phyloP scores from a whole-genome alignment of 345 rosid species.

The Syzygium aromaticum region DNA sequence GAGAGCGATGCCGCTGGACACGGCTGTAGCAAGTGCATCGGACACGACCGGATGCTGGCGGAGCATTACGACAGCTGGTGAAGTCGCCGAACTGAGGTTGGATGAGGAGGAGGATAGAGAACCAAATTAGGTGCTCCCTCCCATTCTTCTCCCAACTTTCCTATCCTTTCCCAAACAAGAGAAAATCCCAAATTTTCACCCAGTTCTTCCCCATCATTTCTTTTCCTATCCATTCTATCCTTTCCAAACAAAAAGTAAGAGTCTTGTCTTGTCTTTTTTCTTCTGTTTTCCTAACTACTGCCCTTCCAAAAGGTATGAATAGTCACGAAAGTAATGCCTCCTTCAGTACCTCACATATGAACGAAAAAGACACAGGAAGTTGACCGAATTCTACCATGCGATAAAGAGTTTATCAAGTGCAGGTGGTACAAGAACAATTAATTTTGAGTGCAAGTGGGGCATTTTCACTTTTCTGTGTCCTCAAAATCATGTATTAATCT shows the following conservation, averaged over 20 bases:
- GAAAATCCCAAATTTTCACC: not conserved
- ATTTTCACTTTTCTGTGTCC: no score
- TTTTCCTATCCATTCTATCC: not conserved
- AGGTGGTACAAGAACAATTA: no score
- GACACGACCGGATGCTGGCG: slow-evolving; percentile 40
- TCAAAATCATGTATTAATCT: no score
- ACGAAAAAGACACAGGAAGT: no score
- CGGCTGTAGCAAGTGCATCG: slow-evolving; percentile 40
- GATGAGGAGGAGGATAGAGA: not conserved
- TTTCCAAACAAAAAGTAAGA: not conserved
- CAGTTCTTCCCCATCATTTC: not conserved
- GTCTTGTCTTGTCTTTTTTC: not conserved
- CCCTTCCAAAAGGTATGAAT: no score
- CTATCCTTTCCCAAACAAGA: not conserved
- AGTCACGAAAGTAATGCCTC: no score
- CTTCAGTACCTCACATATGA: no score
- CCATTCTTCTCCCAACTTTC: not conserved
- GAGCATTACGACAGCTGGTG: slow-evolving; percentile 24
- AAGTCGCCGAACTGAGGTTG: fast-evolving
- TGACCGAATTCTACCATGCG: no score
- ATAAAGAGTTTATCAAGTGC: no score
- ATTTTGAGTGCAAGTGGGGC: no score
- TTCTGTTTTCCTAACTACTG: no score
- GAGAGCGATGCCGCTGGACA: slow-evolving; percentile 34
- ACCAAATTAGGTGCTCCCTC: not conserved